Conservation (phyloP, 176 grass and related monocot species). For the Juncus effusus region DNA sequence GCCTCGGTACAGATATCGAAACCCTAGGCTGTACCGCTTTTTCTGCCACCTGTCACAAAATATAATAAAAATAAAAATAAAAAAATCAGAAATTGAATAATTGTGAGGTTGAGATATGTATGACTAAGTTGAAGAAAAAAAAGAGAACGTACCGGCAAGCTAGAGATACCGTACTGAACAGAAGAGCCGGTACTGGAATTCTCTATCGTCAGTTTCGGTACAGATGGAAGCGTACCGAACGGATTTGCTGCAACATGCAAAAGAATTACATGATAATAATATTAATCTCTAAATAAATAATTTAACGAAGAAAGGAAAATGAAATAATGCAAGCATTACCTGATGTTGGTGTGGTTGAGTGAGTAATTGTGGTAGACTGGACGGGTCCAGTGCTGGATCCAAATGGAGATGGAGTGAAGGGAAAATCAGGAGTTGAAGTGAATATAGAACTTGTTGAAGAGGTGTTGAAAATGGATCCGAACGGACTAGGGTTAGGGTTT, state of each 20-base stretch:
- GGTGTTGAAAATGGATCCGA: too few species aligned
- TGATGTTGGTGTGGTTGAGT: neutral
- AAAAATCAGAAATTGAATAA: neutral
- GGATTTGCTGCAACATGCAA: neutral
- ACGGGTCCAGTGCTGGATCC: slow-evolving; percentile 8
- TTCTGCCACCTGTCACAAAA: slow-evolving; percentile 5
- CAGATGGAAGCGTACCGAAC: slow-evolving; percentile 10
- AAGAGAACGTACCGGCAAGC: slow-evolving; percentile 9
- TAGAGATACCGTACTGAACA: slow-evolving; percentile 22
- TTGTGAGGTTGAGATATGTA: neutral
- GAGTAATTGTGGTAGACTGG: neutral
- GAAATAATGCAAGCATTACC: slow-evolving; percentile 13
- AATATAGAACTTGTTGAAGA: slow-evolving; percentile 9
- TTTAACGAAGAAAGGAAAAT: slow-evolving; percentile 1
- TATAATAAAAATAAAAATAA: too few species aligned
- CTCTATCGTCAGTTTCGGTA: neutral
- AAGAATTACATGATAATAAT: neutral
- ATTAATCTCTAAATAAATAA: neutral
- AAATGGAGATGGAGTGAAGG: slow-evolving; percentile 6
- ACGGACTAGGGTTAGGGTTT: slow-evolving; percentile 11
- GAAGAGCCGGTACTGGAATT: slow-evolving; percentile 13
- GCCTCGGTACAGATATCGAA: slow-evolving; percentile 16
- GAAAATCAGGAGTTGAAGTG: slow-evolving; percentile 12
- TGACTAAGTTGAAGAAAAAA: neutral
- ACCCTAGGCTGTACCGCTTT: slow-evolving; percentile 7